Conservation (phyloP, 2,329 filamentous ascomycete genomes). For the Neurospora crassa region DNA sequence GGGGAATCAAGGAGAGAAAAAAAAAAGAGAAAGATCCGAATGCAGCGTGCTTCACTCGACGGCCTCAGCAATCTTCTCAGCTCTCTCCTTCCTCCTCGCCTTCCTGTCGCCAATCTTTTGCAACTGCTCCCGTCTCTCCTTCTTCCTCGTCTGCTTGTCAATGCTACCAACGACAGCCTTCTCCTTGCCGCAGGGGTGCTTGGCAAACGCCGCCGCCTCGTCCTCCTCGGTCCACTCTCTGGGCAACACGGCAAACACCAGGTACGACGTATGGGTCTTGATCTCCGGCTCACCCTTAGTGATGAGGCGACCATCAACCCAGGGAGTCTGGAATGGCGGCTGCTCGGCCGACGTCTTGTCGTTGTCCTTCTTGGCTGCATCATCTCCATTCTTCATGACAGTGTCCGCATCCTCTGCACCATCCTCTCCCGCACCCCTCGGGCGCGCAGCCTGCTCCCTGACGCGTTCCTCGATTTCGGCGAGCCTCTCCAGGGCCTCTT, state of each 20-base stretch:
- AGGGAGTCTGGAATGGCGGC: slow-evolving; percentile 28
- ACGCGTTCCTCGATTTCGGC: slow-evolving; percentile 63
- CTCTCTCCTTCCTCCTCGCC: slow-evolving; percentile 16
- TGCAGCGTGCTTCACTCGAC: not conserved
- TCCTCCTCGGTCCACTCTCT: slow-evolving; percentile 76
- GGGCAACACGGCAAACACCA: slow-evolving; percentile 88
- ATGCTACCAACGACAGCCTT: slow-evolving; percentile 42
- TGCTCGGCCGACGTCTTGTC: slow-evolving; percentile 27
- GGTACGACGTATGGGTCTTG: slow-evolving; percentile 94
- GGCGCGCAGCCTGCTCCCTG: slow-evolving; percentile 34
- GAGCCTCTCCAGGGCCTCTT: slow-evolving; percentile 67
- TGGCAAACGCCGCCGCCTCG: slow-evolving; percentile 56
- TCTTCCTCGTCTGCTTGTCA: slow-evolving; percentile 44
- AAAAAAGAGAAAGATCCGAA: not conserved
- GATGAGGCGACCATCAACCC: slow-evolving; percentile 66
- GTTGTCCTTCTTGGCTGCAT: slow-evolving; percentile 18
- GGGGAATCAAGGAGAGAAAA: not conserved
- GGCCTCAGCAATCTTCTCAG: slow-evolving; percentile 13
- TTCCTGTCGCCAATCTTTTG: slow-evolving; percentile 19
- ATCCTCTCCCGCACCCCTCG: slow-evolving; percentile 14
- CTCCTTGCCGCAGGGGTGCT: slow-evolving; percentile 52
- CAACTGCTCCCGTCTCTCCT: slow-evolving; percentile 45
- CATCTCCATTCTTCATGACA: slow-evolving; percentile 17
- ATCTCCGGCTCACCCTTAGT: slow-evolving; percentile 79
- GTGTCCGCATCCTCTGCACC: slow-evolving; percentile 17